Base-by-base conservation (phyloP, 306 rosid genomes). In the Nissolia schottii region DNA sequence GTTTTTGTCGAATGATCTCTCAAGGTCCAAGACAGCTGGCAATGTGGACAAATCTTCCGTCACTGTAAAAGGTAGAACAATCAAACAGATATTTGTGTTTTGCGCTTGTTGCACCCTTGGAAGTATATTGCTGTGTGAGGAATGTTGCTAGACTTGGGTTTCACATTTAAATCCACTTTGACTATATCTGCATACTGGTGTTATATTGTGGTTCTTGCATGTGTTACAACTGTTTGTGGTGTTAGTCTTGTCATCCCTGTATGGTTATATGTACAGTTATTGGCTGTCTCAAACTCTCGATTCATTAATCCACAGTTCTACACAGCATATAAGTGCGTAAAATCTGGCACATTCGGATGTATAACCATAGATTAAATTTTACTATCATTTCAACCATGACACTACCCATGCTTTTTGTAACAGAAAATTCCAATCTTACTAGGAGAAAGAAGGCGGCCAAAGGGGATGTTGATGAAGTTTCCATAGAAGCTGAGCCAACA, bases 341-440 rank as follows among this genome's bases (percentile, higher is more conserved):
- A 13, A 63, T 67, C 65, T 29, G 50, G 28, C 64, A 16, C n/a
- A 16, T 31, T 34, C 24, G 56, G 55, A 48, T 25, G 13, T 65
- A 57, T 29, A 49, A 49, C 27, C 11, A 7, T 22, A 20, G 6
- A 3, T 31, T 54, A 32, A 64, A 46, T 19, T 15, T 69, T 32
- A 14, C 18, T 2, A 51, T 69, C 35, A 18, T 50, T 58, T 75
- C 37, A n/a, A 46, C 54, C 43, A 16, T 69, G 8, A 51, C 55
- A 65, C 35, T 9, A 34, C 49, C 7, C 55, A 56, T n/a, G 24
- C 38, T 63, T 77, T n/a, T 40, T 55, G 37, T 63, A 58, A 67
- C 90, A 88, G 97, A 84, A 73, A 59, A 41, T 74, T 64, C 12
- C 74, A 79, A 80, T 82, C 87, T 80, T 50, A 78, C 67, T 76